phyloP scores from a whole-genome alignment of 225 moss, liverwort and hornwort species.

The Straminergon stramineum region DNA sequence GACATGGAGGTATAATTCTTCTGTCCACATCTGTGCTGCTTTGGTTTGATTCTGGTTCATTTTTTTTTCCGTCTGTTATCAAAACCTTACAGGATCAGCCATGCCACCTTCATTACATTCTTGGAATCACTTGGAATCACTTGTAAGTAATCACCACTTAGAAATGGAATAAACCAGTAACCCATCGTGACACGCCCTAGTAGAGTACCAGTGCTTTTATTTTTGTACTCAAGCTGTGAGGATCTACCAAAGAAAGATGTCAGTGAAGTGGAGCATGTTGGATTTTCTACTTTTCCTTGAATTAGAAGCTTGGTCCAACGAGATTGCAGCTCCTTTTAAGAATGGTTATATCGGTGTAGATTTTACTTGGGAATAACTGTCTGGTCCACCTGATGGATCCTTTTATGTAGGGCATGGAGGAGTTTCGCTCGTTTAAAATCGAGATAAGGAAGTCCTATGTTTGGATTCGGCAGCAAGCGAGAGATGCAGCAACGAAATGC shows the following conservation, averaged over 20 bases:
- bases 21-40: not conserved
- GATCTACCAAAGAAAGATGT: not conserved
- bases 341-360: not conserved
- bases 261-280: not conserved
- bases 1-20: slow-evolving; percentile 10
- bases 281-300: not conserved
- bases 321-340: not conserved
- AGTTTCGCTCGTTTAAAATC: not conserved
- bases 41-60: not conserved
- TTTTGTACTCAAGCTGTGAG: not conserved
- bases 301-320: not conserved
- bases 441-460: not conserved
- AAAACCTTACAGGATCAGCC: not conserved
- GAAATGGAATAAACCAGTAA: not conserved
- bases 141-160: not conserved
- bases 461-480: slow-evolving; percentile 22
- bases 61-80: not conserved
- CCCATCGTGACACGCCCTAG: not conserved
- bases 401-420: not conserved
- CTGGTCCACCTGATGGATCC: not conserved
- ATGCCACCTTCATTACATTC: not conserved
- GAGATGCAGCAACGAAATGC: slow-evolving; percentile 10
- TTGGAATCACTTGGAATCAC: not conserved
- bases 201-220: not conserved
- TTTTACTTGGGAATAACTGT: not conserved